phyloP scores from a whole-genome alignment of 2,329 filamentous ascomycete species.

The Graphilbum ipis-grandicollis region DNA sequence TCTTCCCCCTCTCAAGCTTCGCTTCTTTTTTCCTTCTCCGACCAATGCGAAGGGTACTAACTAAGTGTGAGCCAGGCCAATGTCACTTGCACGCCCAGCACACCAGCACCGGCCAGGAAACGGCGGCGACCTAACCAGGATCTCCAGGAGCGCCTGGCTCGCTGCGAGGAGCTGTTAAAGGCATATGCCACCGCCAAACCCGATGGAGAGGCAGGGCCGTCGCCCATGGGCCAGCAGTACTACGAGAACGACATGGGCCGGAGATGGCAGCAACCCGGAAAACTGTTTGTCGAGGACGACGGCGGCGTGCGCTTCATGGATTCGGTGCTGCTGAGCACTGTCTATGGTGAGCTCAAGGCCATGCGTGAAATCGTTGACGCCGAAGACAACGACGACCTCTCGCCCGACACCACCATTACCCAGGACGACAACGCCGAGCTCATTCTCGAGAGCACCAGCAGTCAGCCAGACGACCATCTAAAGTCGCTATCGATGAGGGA shows the following conservation, averaged over 20 bases:
- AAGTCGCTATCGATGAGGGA: slow-evolving; percentile 17
- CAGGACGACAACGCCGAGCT: slow-evolving; percentile 36
- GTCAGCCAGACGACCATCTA: slow-evolving; percentile 13
- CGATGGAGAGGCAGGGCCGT: slow-evolving; percentile 9
- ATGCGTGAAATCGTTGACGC: slow-evolving; percentile 43
- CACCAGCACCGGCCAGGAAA: slow-evolving; percentile 41
- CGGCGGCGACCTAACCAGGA: slow-evolving; percentile 42
- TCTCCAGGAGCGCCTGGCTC: slow-evolving; percentile 39
- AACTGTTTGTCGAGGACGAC: slow-evolving; percentile 37
- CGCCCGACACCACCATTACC: slow-evolving; percentile 25
- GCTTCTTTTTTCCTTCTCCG: not conserved
- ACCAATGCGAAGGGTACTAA: not conserved
- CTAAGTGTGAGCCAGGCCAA: slow-evolving; percentile 27
- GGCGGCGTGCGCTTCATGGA: slow-evolving; percentile 39
- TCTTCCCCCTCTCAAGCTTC: not conserved
- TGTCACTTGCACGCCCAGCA: slow-evolving; percentile 41
- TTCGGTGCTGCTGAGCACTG: slow-evolving; percentile 32
- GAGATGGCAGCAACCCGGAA: slow-evolving; percentile 29
- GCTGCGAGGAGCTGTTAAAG: slow-evolving; percentile 40
- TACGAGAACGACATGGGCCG: slow-evolving; percentile 15
- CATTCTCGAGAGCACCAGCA: slow-evolving; percentile 22
- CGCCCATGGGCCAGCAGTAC: slow-evolving; percentile 8
- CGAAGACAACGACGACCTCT: slow-evolving; percentile 26
- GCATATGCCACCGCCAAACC: slow-evolving; percentile 29
- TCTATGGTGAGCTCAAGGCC: slow-evolving; percentile 40